Evolutionary conservation across 257 asterid genomes (phyloP).

Genomic region (Ilex aquifolium): DNA sequence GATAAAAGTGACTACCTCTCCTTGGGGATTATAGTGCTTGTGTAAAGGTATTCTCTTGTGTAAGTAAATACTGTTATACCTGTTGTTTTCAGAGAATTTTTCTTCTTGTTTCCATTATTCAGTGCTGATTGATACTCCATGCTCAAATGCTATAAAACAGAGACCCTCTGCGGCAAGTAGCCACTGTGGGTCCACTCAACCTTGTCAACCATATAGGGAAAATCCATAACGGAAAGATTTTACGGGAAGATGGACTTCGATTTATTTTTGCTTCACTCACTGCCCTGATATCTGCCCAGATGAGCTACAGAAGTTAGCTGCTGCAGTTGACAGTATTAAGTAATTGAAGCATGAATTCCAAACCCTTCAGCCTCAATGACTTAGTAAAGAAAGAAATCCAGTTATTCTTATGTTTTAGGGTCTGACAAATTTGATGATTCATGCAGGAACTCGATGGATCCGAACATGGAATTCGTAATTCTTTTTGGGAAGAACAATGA

Average conservation of each 20-base stretch:
- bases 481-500: conserved; percentile 78
- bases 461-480: conserved; percentile 77
- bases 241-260: conserved; percentile 68
- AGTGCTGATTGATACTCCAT: no score
- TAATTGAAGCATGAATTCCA: neutral
- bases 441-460: conserved; percentile 89
- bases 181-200: conserved; percentile 87
- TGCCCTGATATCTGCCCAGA: conserved; percentile 99
- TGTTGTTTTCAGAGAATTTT: no score
- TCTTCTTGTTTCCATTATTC: no score
- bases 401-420: neutral
- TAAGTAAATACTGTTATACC: no score
- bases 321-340: conserved; percentile 85
- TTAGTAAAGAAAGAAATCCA: no score
- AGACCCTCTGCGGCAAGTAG: conserved; percentile 80
- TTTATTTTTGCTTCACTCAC: conserved; percentile 93
- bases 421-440: neutral
- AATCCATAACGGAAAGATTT: conserved; percentile 73
- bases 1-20: no score
- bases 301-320: conserved; percentile 79
- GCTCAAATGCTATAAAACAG: conserved; percentile 51
- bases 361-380: no score
- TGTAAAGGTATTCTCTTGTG: no score
- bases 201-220: conserved; percentile 81
- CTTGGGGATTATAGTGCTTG: no score